Percentiles rank a stretch among this genome's conserved stretches.
Conservation (phyloP, 1,139 yeast genomes). For the Yamadazyma siamensis region DNA sequence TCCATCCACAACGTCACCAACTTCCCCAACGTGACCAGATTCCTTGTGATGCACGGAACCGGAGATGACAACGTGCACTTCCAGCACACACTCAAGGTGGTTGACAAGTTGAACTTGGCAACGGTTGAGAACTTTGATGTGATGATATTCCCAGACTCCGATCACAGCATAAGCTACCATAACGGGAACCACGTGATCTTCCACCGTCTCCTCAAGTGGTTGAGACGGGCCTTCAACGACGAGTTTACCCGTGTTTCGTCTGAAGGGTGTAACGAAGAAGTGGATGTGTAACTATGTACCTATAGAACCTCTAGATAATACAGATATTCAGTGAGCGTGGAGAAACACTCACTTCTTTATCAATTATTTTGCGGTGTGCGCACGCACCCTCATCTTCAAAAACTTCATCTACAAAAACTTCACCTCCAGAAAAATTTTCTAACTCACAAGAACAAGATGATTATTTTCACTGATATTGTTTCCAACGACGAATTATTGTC, state of each 20-base stretch:
- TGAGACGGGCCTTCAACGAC: slow-evolving; percentile 25
- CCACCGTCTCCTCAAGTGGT: slow-evolving; percentile 62
- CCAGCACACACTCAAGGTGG: slow-evolving; percentile 63
- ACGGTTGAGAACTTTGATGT: slow-evolving; percentile 68
- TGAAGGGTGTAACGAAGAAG: no score
- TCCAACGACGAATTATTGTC: slow-evolving; percentile 96
- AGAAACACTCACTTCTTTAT: no score
- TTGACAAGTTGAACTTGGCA: slow-evolving; percentile 58
- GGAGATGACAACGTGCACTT: slow-evolving; percentile 84
- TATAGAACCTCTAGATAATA: no score
- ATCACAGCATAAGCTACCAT: slow-evolving; percentile 67
- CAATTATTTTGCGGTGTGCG: no score
- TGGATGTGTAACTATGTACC: no score
- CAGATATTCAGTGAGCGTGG: no score
- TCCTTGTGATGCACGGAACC: slow-evolving; percentile 72
- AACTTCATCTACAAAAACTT: no score
- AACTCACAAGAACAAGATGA: slow-evolving; percentile 24
- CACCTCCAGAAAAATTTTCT: slow-evolving; percentile 5
- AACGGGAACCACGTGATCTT: slow-evolving; percentile 66
- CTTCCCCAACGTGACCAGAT: slow-evolving; percentile 52
- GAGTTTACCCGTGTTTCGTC: no score
- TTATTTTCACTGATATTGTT: slow-evolving; percentile 65
- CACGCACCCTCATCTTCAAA: no score
- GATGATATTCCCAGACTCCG: slow-evolving; percentile 76
- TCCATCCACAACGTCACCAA: slow-evolving; percentile 49